Evolutionary conservation across 75 land plant species (phyloP), one percentile per base, ranked within the genome.

Genomic region (Selaginella moellendorffii): DNA sequence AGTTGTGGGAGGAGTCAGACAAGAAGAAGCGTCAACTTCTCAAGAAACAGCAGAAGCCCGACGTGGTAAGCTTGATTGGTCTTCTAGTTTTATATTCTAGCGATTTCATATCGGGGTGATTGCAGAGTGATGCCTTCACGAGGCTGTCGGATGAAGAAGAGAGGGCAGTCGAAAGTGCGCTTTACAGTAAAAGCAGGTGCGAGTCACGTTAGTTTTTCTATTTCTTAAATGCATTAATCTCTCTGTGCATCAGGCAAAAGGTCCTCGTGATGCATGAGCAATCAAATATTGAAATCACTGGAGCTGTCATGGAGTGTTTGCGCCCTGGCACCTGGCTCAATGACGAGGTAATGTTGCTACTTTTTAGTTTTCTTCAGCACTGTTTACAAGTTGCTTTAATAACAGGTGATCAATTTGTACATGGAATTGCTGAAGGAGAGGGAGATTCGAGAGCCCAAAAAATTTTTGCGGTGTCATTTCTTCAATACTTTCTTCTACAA

Each of bases 311-410:
- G 60, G 82, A 80, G 65, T 95, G 99, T 52, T 71, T 95, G 62
- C 63, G 60, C 63, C 88, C 82, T 26, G 78, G 81, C 24, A 82
- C 82, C 61, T 95, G 99, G 99, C 78, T 95, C 64, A 95, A 95
- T 68, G 99, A 95, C 76, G 99, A 95, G 80, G 98, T 92, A 54
- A n/a, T n/a, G n/a, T n/a, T n/a, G n/a, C n/a, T n/a, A n/a, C n/a
- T n/a, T n/a, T n/a, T n/a, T n/a, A n/a, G n/a, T n/a, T n/a, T n/a
- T n/a, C n/a, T n/a, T n/a, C n/a, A n/a, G n/a, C n/a, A n/a, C n/a
- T n/a, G n/a, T n/a, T n/a, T 24, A 2, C 8, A 2, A 56, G 5
- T 24, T 56, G 59, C 59, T 56, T 56, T 62, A n/a, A n/a, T n/a
- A n/a, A n/a, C 65, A 93, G 98, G 96, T 93, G 58, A 93, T 93